Evolutionary conservation across 805 yeast genomes (phyloP), one percentile per base, ranked within the genome.

Genomic region (Metschnikowia sp.): DNA sequence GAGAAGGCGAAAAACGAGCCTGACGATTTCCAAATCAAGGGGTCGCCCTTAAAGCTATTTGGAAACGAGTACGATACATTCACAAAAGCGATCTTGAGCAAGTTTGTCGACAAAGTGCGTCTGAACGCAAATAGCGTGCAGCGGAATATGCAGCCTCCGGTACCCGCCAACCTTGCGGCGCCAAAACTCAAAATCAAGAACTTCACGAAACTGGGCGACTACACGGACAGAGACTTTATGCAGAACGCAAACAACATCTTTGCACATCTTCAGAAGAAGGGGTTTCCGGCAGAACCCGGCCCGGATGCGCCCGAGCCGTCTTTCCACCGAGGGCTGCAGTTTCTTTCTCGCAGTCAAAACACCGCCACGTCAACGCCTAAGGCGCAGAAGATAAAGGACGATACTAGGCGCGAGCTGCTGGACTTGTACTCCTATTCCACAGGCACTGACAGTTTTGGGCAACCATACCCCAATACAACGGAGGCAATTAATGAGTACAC

Each of bases 331-430:
- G 42, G 34, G n/a, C 48, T 50, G 11, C 10, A 36, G 10, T 44
- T 39, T 10, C 42, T 43, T 10, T 42, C 50, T 11, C 46, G 47
- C 4, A 45, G 40, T 33, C 55, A 46, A 8, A 46, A 43, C 33
- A 70, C 72, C 2, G 69, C 72, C 1, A 71, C 76, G 1, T 69
- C 74, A 11, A 70, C 75, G 1, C 75, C 75, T 1, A 70, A 69
- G 36, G 54, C 60, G 10, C 54, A 56, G 35, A 66, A 57, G 42
- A 48, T 58, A 10, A 9, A 18, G 7, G 3, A 22, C 7, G 36
- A 38, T 13, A 10, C 30, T 12, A 34, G 26, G 31, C 15, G 28
- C 11, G 49, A 45, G 11, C 12, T 42, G 12, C 49, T 45, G 45
- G 49, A 46, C n/a, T 19, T 41, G 30, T 41, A 46, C 49, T 41